Percentiles rank a stretch among this genome's conserved stretches.
Conservation (phyloP, 2,329 filamentous ascomycete species). For the Capronia americana region DNA sequence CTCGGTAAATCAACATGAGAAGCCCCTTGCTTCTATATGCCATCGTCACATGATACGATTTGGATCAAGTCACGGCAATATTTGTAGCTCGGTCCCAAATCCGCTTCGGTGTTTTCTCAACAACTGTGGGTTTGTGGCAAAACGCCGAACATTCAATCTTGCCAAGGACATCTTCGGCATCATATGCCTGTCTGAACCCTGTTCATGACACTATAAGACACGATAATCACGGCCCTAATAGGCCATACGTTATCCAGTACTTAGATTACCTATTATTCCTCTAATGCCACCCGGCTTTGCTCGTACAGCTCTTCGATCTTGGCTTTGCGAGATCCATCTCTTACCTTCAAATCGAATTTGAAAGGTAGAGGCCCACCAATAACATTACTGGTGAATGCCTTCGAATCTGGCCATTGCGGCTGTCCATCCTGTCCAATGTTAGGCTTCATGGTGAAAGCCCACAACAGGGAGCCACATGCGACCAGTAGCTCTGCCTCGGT, state of each 20-base stretch:
- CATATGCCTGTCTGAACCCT: too few relatives aligned
- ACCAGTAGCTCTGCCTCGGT: constrained; percentile 41
- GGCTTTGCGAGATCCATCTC: constrained; percentile 14
- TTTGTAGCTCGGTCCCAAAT: constrained; percentile 3
- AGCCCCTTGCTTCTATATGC: background rate
- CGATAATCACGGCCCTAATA: too few relatives aligned
- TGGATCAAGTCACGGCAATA: background rate
- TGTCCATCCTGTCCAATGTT: constrained; percentile 37
- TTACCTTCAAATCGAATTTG: constrained; percentile 39
- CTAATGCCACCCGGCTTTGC: background rate
- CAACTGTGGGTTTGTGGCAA: background rate
- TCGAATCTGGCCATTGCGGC: constrained; percentile 34
- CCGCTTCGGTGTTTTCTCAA: constrained; percentile 5
- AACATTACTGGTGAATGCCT: constrained; percentile 38
- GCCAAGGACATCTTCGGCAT: constrained; percentile 4
- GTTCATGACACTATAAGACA: too few relatives aligned
- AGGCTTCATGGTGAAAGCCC: constrained; percentile 39
- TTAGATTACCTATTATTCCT: background rate
- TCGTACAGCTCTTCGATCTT: constrained; percentile 14
- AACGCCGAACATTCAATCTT: constrained; percentile 2
- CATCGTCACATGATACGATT: background rate
- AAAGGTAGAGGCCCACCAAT: constrained; percentile 40
- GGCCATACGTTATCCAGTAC: too few relatives aligned
- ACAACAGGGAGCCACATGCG: constrained; percentile 39
- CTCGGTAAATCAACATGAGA: constrained; percentile 1